A percentile compares a stretch with the other conserved stretches of the same genome.
Evolutionary conservation across 148 eudicot species (phyloP).

Genomic region (Rhododendron simsii): DNA sequence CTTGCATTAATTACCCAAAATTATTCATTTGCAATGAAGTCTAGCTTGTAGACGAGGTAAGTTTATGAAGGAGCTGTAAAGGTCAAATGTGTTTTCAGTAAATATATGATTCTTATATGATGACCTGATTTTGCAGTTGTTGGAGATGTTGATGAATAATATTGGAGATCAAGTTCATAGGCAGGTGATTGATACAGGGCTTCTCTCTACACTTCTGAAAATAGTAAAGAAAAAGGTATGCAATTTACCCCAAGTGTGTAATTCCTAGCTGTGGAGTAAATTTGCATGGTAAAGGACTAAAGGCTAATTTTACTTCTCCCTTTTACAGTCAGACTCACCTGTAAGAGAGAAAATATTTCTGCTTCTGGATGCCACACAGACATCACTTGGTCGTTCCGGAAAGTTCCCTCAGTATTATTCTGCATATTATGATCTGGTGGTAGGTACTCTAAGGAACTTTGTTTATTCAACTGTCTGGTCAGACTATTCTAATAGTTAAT

Average conservation of each 20-base stretch:
- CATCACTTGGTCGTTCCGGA: slow-evolving; percentile 89
- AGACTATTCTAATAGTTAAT: background rate
- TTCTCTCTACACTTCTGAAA: slow-evolving; percentile 75
- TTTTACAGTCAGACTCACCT: slow-evolving; percentile 69
- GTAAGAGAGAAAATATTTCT: slow-evolving; percentile 93
- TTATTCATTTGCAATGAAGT: slow-evolving; percentile 3
- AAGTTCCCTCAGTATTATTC: slow-evolving; percentile 87
- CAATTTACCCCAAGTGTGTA: background rate
- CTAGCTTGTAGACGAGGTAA: background rate
- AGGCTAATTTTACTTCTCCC: slow-evolving; percentile 12
- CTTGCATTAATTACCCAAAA: background rate
- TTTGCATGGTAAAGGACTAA: background rate
- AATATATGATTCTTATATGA: background rate
- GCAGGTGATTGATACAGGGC: slow-evolving; percentile 81
- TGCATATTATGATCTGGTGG: slow-evolving; percentile 93
- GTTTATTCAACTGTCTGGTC: background rate
- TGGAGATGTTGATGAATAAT: slow-evolving; percentile 95
- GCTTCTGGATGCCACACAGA: slow-evolving; percentile 96
- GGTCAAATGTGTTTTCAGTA: background rate
- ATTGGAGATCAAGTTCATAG: slow-evolving; percentile 88
- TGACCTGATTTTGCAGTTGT: slow-evolving; percentile 44
- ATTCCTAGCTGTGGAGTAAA: background rate
- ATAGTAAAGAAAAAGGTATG: slow-evolving; percentile 92
- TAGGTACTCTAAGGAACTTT: slow-evolving; percentile 32
- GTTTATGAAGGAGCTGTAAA: background rate